Conservation (phyloP, 768 basidiomycete genomes). For the Galerina sulciceps region DNA sequence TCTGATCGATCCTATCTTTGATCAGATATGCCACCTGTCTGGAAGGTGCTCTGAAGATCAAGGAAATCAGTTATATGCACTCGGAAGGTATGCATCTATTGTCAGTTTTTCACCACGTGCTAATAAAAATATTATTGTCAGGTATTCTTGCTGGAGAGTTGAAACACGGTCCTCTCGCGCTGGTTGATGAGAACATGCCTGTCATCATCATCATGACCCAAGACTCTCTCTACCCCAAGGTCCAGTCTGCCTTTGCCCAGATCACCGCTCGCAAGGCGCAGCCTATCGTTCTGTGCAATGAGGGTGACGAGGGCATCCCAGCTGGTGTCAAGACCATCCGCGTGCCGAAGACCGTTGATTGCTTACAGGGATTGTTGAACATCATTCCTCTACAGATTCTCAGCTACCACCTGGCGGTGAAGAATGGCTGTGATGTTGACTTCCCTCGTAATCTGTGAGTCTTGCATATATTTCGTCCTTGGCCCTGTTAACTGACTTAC, state of each 20-base stretch:
- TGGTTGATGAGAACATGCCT: slow-evolving; percentile 98
- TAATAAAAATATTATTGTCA: slow-evolving; percentile 18
- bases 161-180: slow-evolving; percentile 97
- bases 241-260: slow-evolving; percentile 94
- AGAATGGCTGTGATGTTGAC: slow-evolving; percentile 96
- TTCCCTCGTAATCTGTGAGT: slow-evolving; percentile 95
- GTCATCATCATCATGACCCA: slow-evolving; percentile 99
- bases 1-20: slow-evolving; percentile 1
- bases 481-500: slow-evolving; percentile 5
- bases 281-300: slow-evolving; percentile 94
- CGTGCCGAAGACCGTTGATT: slow-evolving; percentile 93
- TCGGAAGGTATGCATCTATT: slow-evolving; percentile 57
- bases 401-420: slow-evolving; percentile 94
- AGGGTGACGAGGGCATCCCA: slow-evolving; percentile 82
- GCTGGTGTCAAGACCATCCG: slow-evolving; percentile 85
- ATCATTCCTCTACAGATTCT: slow-evolving; percentile 95
- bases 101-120: background rate
- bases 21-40: slow-evolving; percentile 90
- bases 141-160: slow-evolving; percentile 98
- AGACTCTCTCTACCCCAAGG: slow-evolving; percentile 98
- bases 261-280: slow-evolving; percentile 97
- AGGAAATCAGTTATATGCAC: slow-evolving; percentile 97
- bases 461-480: slow-evolving; percentile 4
- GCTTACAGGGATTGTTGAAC: slow-evolving; percentile 93
- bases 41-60: slow-evolving; percentile 98